A percentile compares a stretch with the other conserved stretches of the same genome.
phyloP scores from a whole-genome alignment of 139 green algal genomes.

The Volvox reticuliferus region DNA sequence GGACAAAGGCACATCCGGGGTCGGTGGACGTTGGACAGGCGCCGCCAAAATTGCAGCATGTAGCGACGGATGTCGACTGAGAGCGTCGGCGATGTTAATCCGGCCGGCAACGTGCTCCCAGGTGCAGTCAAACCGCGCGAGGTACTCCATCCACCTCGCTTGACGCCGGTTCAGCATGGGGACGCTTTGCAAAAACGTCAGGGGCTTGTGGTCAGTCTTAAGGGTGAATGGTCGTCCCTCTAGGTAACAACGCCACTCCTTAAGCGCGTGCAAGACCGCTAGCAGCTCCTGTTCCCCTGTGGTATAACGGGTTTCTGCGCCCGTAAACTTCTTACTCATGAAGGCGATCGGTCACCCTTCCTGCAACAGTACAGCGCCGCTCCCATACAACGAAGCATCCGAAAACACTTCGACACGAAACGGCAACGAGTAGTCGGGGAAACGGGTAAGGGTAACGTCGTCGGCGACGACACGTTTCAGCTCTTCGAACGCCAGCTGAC shows the following conservation, averaged over 20 bases:
- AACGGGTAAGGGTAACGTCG: neutral
- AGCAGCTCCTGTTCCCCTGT: neutral
- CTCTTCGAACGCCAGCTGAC: neutral
- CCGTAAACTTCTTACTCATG: neutral
- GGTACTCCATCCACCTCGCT: conserved; percentile 12
- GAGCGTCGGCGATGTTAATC: conserved; percentile 1
- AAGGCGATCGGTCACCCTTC: conserved; percentile 2
- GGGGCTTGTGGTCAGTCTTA: conserved; percentile 15
- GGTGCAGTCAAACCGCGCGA: neutral
- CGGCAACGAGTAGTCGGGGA: conserved; percentile 19
- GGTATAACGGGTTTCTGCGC: conserved; percentile 2
- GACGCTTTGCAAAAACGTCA: neutral
- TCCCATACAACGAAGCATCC: neutral
- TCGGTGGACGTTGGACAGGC: neutral
- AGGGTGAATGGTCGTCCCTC: neutral
- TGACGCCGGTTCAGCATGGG: neutral
- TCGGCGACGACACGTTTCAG: neutral
- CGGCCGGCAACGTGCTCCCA: neutral
- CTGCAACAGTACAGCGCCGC: neutral
- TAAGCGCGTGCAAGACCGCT: neutral
- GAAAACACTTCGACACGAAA: conserved; percentile 6
- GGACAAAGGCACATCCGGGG: neutral
- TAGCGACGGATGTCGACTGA: conserved; percentile 16
- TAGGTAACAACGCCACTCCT: conserved; percentile 20
- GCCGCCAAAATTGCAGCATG: neutral